Percentiles rank a stretch among this genome's conserved stretches.
phyloP scores from a whole-genome alignment of 208 protist species.

The Trypanosoma scelopori region DNA sequence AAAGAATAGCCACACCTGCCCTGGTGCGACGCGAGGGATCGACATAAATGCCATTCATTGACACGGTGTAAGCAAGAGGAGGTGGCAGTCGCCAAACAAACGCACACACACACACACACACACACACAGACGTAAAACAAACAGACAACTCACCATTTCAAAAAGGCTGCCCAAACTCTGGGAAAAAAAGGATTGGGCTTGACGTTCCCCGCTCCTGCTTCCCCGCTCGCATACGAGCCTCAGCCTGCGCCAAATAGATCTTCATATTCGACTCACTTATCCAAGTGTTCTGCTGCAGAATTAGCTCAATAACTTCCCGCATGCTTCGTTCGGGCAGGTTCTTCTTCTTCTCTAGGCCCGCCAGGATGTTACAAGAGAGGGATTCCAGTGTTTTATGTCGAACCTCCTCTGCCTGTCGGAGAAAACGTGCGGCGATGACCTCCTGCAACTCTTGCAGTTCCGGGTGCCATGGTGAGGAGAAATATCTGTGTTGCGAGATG shows the following conservation, averaged over 20 bases:
- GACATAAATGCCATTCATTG: too few relatives aligned
- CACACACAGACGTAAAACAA: too few relatives aligned
- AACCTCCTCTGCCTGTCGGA: slow-evolving; percentile 12
- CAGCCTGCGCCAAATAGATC: not conserved
- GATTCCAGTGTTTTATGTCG: not conserved
- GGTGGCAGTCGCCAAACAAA: too few relatives aligned
- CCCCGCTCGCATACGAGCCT: too few relatives aligned
- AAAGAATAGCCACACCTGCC: too few relatives aligned
- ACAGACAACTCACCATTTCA: too few relatives aligned
- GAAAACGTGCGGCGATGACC: slow-evolving; percentile 43
- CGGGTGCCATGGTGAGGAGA: slow-evolving; percentile 41
- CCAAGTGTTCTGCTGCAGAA: not conserved
- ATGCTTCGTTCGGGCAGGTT: slow-evolving; percentile 9
- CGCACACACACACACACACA: too few relatives aligned
- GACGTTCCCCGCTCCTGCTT: too few relatives aligned
- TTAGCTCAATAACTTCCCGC: not conserved
- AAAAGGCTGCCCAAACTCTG: too few relatives aligned
- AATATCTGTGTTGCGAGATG: slow-evolving; percentile 47
- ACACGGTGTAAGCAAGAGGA: too few relatives aligned
- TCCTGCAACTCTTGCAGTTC: slow-evolving; percentile 49
- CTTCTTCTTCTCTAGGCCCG: slow-evolving; percentile 1
- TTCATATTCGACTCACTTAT: slow-evolving; percentile 7
- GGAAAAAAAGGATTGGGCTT: too few relatives aligned
- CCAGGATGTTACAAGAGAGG: slow-evolving; percentile 3
- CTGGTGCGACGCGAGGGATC: too few relatives aligned